These are phyloP conservation scores for Dryas drummondii DNA, from an alignment of 306 rosid genomes.

Conservation along the genomic window DNA sequence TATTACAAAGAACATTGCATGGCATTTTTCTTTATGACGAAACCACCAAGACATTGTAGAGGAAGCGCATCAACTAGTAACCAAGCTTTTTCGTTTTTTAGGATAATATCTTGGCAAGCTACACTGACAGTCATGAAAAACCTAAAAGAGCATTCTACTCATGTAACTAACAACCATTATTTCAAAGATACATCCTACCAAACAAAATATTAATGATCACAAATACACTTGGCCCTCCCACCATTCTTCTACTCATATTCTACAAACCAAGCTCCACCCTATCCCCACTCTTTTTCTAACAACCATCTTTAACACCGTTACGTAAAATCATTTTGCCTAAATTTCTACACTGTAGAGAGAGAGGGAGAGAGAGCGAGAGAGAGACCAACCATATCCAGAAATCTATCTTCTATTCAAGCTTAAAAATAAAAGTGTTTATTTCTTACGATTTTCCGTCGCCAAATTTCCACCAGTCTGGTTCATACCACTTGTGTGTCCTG, in stretches of 20 bases:
- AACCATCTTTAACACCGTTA: not conserved
- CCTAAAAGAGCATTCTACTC: not conserved
- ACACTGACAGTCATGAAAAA: not conserved
- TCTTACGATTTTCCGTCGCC: constrained; percentile 70
- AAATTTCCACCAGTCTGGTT: constrained; percentile 84
- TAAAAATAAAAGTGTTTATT: not conserved
- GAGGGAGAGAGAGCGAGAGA: not conserved
- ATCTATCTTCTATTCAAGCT: not conserved
- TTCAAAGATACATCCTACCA: not conserved
- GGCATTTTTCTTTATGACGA: not conserved
- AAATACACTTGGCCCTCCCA: not conserved
- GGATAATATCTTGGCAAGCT: not conserved
- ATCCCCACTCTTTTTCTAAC: not conserved
- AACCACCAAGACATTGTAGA: not conserved
- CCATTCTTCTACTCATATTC: not conserved
- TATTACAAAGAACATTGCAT: not conserved
- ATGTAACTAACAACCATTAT: not conserved
- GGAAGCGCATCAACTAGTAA: not conserved
- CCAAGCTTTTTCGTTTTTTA: not conserved
- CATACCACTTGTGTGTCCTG: constrained; percentile 66
- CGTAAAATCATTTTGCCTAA: not conserved
- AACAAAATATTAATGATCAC: not conserved
- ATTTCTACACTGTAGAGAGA: not conserved
- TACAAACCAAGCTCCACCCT: not conserved
- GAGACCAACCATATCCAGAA: not conserved